These are phyloP conservation scores for Aspergillus jensenii DNA, from an alignment of 2,329 filamentous ascomycete species.

Conservation along the genomic window DNA sequence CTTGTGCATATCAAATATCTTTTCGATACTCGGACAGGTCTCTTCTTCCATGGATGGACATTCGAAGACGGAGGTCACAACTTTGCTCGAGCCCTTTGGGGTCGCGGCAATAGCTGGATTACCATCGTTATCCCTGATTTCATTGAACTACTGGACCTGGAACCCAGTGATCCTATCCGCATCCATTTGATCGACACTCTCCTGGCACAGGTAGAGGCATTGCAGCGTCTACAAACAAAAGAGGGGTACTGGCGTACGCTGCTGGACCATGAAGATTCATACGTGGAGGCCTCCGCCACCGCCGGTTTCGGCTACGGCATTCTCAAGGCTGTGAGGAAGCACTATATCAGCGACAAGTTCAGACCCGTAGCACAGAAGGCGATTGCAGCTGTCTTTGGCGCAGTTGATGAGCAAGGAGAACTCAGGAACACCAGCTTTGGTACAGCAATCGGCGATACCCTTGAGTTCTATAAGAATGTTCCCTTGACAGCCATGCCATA, in stretches of 20 bases:
- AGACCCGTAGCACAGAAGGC: slow-evolving; percentile 63
- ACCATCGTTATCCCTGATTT: slow-evolving; percentile 82
- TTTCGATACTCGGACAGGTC: slow-evolving; percentile 67
- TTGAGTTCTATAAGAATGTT: slow-evolving; percentile 78
- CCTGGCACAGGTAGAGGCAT: slow-evolving; percentile 66
- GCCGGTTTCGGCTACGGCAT: slow-evolving; percentile 81
- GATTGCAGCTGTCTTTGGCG: slow-evolving; percentile 64
- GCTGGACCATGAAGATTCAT: slow-evolving; percentile 70
- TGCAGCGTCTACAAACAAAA: slow-evolving; percentile 60
- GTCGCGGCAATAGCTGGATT: slow-evolving; percentile 63
- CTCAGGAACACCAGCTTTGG: slow-evolving; percentile 74
- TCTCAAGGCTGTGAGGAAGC: slow-evolving; percentile 69
- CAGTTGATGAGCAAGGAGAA: slow-evolving; percentile 68
- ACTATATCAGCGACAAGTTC: slow-evolving; percentile 66
- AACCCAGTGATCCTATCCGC: slow-evolving; percentile 60
- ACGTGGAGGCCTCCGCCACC: slow-evolving; percentile 74
- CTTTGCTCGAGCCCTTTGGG: slow-evolving; percentile 57
- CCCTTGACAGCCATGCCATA: slow-evolving; percentile 79
- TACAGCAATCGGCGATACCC: slow-evolving; percentile 70
- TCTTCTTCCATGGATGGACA: slow-evolving; percentile 80
- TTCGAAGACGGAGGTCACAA: slow-evolving; percentile 60
- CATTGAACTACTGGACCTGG: slow-evolving; percentile 68
- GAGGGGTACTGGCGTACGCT: slow-evolving; percentile 74
- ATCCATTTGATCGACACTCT: slow-evolving; percentile 54
- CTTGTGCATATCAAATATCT: slow-evolving; percentile 77